phyloP scores from a whole-genome alignment of 371 early-diverging fungal genomes.

The Saksenaea oblongispora region DNA sequence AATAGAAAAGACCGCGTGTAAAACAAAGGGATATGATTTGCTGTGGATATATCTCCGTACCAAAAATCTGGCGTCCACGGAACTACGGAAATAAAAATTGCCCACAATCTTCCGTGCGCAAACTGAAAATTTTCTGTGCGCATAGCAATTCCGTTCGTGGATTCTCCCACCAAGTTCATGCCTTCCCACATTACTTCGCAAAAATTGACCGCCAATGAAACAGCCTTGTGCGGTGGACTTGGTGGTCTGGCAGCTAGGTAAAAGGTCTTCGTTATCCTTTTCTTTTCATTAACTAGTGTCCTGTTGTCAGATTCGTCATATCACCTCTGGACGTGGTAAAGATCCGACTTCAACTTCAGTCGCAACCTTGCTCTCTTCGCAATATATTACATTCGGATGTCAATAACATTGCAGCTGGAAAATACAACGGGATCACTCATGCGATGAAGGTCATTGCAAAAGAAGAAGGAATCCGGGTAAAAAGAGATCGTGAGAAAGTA shows the following conservation, averaged over 20 bases:
- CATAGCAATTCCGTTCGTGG: no score
- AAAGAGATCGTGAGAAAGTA: conserved; percentile 7
- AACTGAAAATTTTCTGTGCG: no score
- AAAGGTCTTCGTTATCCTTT: not conserved
- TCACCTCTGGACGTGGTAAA: conserved; percentile 94
- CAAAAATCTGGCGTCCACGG: no score
- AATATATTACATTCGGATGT: conserved; percentile 7
- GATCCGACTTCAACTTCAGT: conserved; percentile 77
- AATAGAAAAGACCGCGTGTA: no score
- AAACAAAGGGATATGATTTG: no score
- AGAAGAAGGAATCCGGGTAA: conserved; percentile 74
- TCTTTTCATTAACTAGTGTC: not conserved
- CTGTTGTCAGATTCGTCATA: conserved; percentile 57
- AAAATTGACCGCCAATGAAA: conserved; percentile 30
- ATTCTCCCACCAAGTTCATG: not conserved
- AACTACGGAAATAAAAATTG: no score
- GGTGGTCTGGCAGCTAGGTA: conserved; percentile 71
- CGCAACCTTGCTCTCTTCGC: conserved; percentile 12
- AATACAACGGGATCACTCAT: conserved; percentile 61
- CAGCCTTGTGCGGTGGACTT: conserved; percentile 67
- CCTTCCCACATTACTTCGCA: conserved; percentile 3
- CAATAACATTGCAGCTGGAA: conserved; percentile 13
- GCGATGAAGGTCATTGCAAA: conserved; percentile 56
- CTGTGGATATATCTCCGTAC: no score
- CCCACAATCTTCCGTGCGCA: no score